Evolutionary conservation across 768 basidiomycete genomes (phyloP).

Genomic region (Panellus pusillus): DNA sequence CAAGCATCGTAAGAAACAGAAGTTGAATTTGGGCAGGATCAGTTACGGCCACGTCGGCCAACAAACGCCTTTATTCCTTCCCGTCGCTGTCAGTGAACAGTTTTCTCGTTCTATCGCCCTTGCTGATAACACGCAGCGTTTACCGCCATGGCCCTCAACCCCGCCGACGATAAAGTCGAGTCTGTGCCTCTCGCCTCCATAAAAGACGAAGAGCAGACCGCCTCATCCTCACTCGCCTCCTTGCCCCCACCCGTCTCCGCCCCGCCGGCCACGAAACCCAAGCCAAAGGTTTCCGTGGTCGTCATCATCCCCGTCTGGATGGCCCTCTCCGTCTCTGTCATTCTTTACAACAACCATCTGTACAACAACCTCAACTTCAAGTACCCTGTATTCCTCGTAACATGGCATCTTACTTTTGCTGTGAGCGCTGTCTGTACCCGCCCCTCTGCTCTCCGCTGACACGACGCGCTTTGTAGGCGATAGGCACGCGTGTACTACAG

Average conservation of each 20-base stretch:
- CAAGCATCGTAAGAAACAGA: too few species aligned
- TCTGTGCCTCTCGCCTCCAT: slow-evolving; percentile 8
- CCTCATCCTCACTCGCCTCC: slow-evolving; percentile 43
- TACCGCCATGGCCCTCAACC: slow-evolving; percentile 12
- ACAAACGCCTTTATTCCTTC: slow-evolving; percentile 40
- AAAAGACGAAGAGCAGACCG: slow-evolving; percentile 39
- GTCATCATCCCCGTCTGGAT: slow-evolving; percentile 94
- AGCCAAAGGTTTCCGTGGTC: slow-evolving; percentile 59
- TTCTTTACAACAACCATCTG: slow-evolving; percentile 93
- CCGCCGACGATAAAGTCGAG: slow-evolving; percentile 14
- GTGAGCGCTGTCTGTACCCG: slow-evolving; percentile 49
- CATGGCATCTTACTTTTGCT: slow-evolving; percentile 56
- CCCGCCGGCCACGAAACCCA: slow-evolving; percentile 68
- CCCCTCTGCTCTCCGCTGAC: slow-evolving; percentile 87
- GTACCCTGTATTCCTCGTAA: slow-evolving; percentile 92
- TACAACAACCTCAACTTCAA: slow-evolving; percentile 83
- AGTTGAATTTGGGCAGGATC: too few species aligned
- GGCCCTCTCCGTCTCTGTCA: slow-evolving; percentile 81
- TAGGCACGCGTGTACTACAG: slow-evolving; percentile 84
- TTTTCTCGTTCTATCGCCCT: too few species aligned
- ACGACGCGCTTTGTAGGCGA: slow-evolving; percentile 44
- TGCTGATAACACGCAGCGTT: background rate
- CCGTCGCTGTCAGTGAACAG: too few species aligned
- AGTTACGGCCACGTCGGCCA: too few species aligned
- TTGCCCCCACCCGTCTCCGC: slow-evolving; percentile 5